Percentiles rank a stretch among this genome's conserved stretches.
phyloP scores from a whole-genome alignment of 2,329 filamentous ascomycete genomes.

The Phyllosticta ampelicida region DNA sequence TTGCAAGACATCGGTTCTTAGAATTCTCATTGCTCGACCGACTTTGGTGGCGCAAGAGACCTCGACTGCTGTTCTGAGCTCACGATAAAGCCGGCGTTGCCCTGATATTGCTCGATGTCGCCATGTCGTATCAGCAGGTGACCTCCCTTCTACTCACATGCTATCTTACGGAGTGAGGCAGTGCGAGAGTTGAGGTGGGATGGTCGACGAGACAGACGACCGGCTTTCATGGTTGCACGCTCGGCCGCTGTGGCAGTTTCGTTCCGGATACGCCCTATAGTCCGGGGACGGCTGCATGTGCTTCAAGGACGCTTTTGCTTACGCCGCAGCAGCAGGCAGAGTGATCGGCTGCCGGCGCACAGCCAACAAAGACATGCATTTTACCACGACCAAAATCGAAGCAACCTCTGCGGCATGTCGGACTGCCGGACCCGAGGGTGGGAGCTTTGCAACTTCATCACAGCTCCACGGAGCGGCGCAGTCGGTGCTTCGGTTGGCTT shows the following conservation, averaged over 20 bases:
- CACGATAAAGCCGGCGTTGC: neutral
- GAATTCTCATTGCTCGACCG: neutral
- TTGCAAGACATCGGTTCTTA: neutral
- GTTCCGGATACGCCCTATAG: neutral
- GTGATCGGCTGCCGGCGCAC: neutral
- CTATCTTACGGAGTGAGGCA: slow-evolving; percentile 1
- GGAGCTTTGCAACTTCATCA: neutral
- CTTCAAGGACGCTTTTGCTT: neutral
- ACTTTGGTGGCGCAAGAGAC: neutral
- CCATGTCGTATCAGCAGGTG: neutral
- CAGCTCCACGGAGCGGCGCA: neutral
- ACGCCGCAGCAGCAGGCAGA: neutral
- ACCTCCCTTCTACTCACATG: neutral
- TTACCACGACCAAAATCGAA: neutral
- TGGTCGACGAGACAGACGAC: slow-evolving; percentile 2
- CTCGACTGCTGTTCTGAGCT: neutral
- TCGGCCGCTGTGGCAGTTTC: neutral
- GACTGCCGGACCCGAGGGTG: neutral
- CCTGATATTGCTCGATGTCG: neutral
- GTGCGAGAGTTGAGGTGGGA: neutral
- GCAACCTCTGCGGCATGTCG: neutral
- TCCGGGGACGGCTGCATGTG: neutral
- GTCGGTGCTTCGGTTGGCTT: neutral
- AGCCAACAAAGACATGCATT: neutral
- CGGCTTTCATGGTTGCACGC: neutral